phyloP scores from a whole-genome alignment of 225 moss, liverwort and hornwort species.

The Polytrichum commune region DNA sequence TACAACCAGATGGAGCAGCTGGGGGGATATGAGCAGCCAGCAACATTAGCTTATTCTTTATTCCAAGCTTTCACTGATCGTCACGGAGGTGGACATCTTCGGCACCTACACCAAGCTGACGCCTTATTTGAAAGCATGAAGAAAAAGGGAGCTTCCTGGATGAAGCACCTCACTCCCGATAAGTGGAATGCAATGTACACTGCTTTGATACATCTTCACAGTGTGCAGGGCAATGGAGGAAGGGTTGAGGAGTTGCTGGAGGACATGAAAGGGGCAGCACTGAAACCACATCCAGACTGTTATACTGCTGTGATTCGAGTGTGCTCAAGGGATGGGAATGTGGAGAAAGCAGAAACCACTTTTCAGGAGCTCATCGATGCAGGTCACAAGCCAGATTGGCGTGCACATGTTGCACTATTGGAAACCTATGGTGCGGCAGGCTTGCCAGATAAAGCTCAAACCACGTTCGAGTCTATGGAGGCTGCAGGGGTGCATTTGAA shows the following conservation, averaged over 20 bases:
- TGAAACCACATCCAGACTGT: conserved; percentile 59
- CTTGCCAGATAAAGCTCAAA: conserved; percentile 56
- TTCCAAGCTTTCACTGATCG: conserved; percentile 74
- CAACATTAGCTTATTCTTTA: conserved; percentile 55
- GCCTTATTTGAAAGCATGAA: conserved; percentile 64
- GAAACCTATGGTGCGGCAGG: conserved; percentile 71
- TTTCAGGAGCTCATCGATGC: conserved; percentile 56
- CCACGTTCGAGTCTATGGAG: conserved; percentile 58
- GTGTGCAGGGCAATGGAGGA: conserved; percentile 57
- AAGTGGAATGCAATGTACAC: conserved; percentile 56
- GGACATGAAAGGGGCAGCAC: conserved; percentile 63
- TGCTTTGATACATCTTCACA: conserved; percentile 65
- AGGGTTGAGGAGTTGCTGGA: conserved; percentile 51
- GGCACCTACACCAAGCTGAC: conserved; percentile 73
- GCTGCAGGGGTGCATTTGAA: conserved; percentile 43
- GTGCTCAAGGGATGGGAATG: conserved; percentile 55
- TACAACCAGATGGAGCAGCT: conserved; percentile 88
- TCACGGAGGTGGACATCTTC: conserved; percentile 38
- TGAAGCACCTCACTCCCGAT: conserved; percentile 26
- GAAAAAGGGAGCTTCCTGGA: conserved; percentile 32
- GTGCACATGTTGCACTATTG: conserved; percentile 70
- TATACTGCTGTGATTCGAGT: conserved; percentile 66
- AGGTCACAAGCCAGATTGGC: conserved; percentile 59
- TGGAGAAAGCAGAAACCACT: conserved; percentile 50
- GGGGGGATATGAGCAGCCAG: conserved; percentile 76